Conservation (phyloP, 164 flowering plant genomes). For the Nelumbo lutea region DNA sequence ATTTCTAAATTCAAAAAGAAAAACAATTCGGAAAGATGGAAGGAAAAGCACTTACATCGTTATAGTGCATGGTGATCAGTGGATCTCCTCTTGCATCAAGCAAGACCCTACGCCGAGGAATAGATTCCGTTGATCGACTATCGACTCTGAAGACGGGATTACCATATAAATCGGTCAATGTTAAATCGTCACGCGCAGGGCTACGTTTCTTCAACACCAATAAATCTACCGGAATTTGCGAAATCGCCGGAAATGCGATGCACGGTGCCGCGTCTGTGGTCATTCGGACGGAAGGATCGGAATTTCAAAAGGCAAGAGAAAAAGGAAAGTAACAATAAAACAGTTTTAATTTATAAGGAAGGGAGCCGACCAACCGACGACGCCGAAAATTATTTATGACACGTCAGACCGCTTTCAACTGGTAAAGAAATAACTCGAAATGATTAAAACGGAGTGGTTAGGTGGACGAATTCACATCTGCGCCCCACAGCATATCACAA, state of each 20-base stretch:
- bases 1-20: no score
- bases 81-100: constrained; percentile 1
- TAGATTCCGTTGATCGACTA: neutral
- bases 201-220: neutral
- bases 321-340: no score
- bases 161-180: neutral
- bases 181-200: neutral
- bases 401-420: no score
- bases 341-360: no score
- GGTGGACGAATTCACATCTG: no score
- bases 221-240: constrained; percentile 6
- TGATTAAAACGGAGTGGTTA: no score
- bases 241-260: neutral
- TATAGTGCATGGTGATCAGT: constrained; percentile 1
- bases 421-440: no score
- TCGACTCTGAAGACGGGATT: constrained; percentile 7
- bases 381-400: no score
- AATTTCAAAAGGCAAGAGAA: neutral
- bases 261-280: neutral
- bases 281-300: neutral
- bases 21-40: no score
- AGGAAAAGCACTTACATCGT: neutral
- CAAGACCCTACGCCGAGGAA: neutral
- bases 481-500: no score
- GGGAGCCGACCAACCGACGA: no score